A percentile compares a stretch with the other conserved stretches of the same genome.
These are phyloP conservation scores for Fusarium neocosmosporiellum DNA, from an alignment of 2,329 filamentous ascomycete species.

Conservation along the genomic window DNA sequence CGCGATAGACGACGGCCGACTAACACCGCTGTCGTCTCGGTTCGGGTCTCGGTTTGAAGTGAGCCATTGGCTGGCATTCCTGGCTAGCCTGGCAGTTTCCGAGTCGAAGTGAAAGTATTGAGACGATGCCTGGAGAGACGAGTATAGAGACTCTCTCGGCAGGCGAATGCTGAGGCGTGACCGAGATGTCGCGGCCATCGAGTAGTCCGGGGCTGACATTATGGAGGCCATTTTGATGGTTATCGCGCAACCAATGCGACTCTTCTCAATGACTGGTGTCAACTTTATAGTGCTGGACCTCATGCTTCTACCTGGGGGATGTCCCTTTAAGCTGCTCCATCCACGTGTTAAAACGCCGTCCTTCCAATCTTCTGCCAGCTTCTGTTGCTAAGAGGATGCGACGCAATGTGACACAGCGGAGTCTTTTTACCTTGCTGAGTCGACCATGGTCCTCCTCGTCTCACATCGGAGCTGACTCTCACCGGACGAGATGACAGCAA, in stretches of 20 bases:
- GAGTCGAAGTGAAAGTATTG: constrained; percentile 40
- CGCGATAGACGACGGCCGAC: constrained; percentile 37
- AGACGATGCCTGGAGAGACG: constrained; percentile 39
- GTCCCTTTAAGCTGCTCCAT: constrained; percentile 18
- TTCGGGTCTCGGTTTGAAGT: constrained; percentile 21
- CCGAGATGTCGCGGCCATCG: constrained; percentile 36
- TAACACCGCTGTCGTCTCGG: constrained; percentile 38
- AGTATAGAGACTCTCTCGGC: constrained; percentile 40
- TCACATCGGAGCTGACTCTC: constrained; percentile 16
- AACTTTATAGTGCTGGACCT: background rate
- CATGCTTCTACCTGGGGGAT: background rate
- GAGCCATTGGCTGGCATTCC: constrained; percentile 40
- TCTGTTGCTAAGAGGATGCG: background rate
- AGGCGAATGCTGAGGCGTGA: constrained; percentile 42
- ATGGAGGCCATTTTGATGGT: constrained; percentile 40
- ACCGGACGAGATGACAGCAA: constrained; percentile 3
- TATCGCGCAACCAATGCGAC: background rate
- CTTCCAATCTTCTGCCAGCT: background rate
- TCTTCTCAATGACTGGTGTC: background rate
- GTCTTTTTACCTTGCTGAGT: constrained; percentile 20
- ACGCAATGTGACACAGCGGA: constrained; percentile 17
- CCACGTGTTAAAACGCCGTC: background rate
- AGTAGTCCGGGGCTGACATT: constrained; percentile 45
- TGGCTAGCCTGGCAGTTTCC: constrained; percentile 35
- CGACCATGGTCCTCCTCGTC: constrained; percentile 19